Evolutionary conservation across 139 green algal species (phyloP), one percentile per base, ranked within the genome.

Genomic region (Desmodesmus armatus): DNA sequence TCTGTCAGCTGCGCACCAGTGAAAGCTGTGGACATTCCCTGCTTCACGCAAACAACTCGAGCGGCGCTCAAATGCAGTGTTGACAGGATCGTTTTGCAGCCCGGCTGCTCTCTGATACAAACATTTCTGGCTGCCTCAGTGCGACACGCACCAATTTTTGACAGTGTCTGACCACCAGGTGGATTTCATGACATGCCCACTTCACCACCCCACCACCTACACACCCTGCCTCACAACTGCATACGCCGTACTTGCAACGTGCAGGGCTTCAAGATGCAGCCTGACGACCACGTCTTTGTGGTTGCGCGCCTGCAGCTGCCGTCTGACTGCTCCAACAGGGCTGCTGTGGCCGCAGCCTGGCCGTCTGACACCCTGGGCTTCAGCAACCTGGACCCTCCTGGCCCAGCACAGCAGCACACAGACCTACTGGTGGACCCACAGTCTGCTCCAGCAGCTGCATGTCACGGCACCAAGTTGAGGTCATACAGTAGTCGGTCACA

Each of bases 241-340:
- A n/a, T n/a, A n/a, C n/a, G n/a, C n/a, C n/a, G n/a, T n/a, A n/a
- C n/a, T n/a, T n/a, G n/a, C n/a, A n/a, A n/a, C n/a, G 43, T 66
- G 25, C 66, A 85, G 80, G n/a, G 60, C 44, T 72, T 49, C 2
- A 23, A 31, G n/a, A 49, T 86, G 80, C 80, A 70, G 65, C 27
- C 33, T 7, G 80, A 31, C 3, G 80, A 86, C 39, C 33, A 43
- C 17, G 80, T 69, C 11, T 86, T 80, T n/a, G 80, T 86, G 5
- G 67, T 86, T 3, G 49, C 41, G 6, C 69, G 31, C 31, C 79
- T 85, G 3, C 17, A 49, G 19, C 78, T 85, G 9, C 40, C 70
- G 5, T 7, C 65, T 11, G 62, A 55, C 6, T 13, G 15, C 6
- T 29, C 25, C 3, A 39, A 39, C 33, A 3, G 13, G 2, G 31